These are phyloP conservation scores for Acacia melanoxylon DNA, from an alignment of 306 rosid species.

Conservation along the genomic window DNA sequence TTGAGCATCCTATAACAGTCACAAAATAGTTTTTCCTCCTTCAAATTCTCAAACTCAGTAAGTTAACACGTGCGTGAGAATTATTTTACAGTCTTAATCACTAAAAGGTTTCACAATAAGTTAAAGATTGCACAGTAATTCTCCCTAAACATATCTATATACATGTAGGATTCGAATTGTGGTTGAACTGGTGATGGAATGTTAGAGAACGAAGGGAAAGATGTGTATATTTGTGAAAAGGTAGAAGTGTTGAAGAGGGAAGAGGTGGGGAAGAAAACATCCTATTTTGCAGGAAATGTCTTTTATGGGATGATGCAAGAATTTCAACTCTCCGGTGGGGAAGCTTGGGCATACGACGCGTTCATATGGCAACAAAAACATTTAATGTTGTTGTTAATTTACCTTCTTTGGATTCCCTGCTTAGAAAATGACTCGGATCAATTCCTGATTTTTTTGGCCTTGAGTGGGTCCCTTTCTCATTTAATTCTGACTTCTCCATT, in stretches of 20 bases:
- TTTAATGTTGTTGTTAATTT: slow-evolving; percentile 23
- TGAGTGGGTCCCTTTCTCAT: slow-evolving; percentile 14
- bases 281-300: slow-evolving; percentile 21
- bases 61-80: too few relatives aligned
- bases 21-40: background rate
- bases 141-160: too few relatives aligned
- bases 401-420: slow-evolving; percentile 53
- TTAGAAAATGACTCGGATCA: slow-evolving; percentile 48
- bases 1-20: slow-evolving; percentile 39
- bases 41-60: background rate
- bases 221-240: too few relatives aligned
- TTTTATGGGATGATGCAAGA: slow-evolving; percentile 23
- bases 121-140: too few relatives aligned
- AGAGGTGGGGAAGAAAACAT: background rate
- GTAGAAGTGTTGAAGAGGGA: background rate
- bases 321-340: slow-evolving; percentile 29
- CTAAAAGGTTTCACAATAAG: too few relatives aligned
- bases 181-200: background rate
- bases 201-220: background rate
- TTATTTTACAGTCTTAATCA: too few relatives aligned
- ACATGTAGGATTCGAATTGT: too few relatives aligned
- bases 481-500: background rate
- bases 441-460: slow-evolving; percentile 31
- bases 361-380: slow-evolving; percentile 29
- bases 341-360: slow-evolving; percentile 26